phyloP scores from a whole-genome alignment of 352 stramenopile species.

The Pythium brachiatum region DNA sequence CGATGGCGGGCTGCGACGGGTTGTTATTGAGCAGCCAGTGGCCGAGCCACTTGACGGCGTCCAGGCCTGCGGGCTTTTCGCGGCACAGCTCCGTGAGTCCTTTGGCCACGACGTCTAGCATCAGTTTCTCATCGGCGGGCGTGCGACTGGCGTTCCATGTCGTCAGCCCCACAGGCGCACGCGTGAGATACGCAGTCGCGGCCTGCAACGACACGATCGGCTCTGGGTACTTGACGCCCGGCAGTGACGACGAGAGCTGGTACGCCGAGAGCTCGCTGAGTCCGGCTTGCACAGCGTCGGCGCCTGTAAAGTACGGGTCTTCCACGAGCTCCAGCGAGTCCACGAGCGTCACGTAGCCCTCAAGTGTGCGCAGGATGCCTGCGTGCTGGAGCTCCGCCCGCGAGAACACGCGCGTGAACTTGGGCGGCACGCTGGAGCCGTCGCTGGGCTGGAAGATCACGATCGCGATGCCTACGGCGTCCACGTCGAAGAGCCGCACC shows the following conservation, averaged over 20 bases:
- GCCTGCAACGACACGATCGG: constrained; percentile 56
- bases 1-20: constrained; percentile 67
- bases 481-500: constrained; percentile 69
- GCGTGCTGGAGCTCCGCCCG: constrained; percentile 41
- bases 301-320: constrained; percentile 58
- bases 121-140: constrained; percentile 34
- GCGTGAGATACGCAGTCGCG: constrained; percentile 62
- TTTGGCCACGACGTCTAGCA: constrained; percentile 69
- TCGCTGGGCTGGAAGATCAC: constrained; percentile 42
- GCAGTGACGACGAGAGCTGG: constrained; percentile 62
- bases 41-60: constrained; percentile 82
- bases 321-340: constrained; percentile 68
- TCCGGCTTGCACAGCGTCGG: constrained; percentile 34
- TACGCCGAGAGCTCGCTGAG: constrained; percentile 45
- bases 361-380: constrained; percentile 50
- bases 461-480: constrained; percentile 59
- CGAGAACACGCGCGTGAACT: constrained; percentile 71
- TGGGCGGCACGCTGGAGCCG: constrained; percentile 31
- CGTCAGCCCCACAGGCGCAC: constrained; percentile 44
- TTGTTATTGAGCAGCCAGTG: constrained; percentile 87
- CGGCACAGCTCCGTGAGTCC: constrained; percentile 80
- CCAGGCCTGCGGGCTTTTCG: constrained; percentile 64
- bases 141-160: constrained; percentile 44
- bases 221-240: constrained; percentile 48
- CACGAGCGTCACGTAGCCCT: constrained; percentile 57